Evolutionary conservation across 2,329 filamentous ascomycete genomes (phyloP).

Genomic region (Stemphylium beticola): DNA sequence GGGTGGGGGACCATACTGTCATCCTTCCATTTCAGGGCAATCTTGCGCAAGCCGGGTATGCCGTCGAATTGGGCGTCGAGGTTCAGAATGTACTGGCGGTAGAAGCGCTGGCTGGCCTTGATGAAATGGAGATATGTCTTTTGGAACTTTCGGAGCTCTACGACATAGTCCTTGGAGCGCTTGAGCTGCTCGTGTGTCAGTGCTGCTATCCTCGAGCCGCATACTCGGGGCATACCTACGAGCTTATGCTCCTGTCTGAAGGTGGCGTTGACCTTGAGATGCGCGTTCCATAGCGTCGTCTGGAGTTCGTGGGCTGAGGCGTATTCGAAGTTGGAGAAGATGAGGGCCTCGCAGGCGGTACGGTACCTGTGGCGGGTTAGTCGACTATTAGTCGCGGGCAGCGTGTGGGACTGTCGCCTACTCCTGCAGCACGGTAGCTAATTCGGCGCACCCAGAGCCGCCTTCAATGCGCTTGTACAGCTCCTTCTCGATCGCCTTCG

Average conservation of each 20-base stretch:
- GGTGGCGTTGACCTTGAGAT: constrained; percentile 76
- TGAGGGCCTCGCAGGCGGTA: constrained; percentile 71
- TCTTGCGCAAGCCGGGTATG: constrained; percentile 63
- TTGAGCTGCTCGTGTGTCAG: constrained; percentile 48
- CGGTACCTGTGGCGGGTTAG: constrained; percentile 64
- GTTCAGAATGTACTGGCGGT: constrained; percentile 82
- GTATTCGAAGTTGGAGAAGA: constrained; percentile 74
- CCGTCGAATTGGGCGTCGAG: constrained; percentile 67
- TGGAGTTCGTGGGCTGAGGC: constrained; percentile 70
- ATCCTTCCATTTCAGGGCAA: constrained; percentile 56
- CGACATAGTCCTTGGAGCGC: constrained; percentile 60
- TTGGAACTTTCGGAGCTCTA: constrained; percentile 76
- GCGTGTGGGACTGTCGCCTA: constrained; percentile 21
- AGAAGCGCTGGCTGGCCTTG: constrained; percentile 86
- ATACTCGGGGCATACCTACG: constrained; percentile 12
- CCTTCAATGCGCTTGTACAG: constrained; percentile 58
- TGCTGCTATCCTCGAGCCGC: background rate
- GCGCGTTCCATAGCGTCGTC: constrained; percentile 76
- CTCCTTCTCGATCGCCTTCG: constrained; percentile 57
- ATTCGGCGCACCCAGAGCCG: constrained; percentile 57
- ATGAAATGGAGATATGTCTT: constrained; percentile 85
- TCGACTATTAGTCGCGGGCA: constrained; percentile 5
- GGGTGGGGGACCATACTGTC: constrained; percentile 31
- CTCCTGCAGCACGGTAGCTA: constrained; percentile 53
- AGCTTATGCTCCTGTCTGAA: constrained; percentile 68